Conservation (phyloP, 257 asterid genomes). For the Verbascum thapsus region DNA sequence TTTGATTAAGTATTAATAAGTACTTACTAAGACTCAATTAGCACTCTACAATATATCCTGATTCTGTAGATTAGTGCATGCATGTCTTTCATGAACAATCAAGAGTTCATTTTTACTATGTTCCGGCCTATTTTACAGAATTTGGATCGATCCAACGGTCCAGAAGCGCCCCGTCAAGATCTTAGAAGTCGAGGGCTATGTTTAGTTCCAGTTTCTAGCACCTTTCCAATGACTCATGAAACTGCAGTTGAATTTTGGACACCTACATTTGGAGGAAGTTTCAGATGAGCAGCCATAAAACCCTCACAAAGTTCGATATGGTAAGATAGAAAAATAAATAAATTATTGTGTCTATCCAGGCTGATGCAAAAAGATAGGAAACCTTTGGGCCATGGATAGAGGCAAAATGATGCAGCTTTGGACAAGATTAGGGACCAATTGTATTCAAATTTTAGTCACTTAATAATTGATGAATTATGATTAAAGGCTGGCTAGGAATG, state of each 20-base stretch:
- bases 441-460: conserved; percentile 37
- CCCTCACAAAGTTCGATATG: conserved; percentile 31
- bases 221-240: conserved; percentile 72
- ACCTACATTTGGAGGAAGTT: conserved; percentile 72
- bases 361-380: conserved; percentile 31
- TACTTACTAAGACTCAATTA: too few species aligned
- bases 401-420: conserved; percentile 58
- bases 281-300: conserved; percentile 48
- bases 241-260: conserved; percentile 72
- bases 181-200: conserved; percentile 78
- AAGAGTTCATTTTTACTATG: not conserved
- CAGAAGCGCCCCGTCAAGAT: conserved; percentile 54
- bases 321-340: conserved; percentile 9
- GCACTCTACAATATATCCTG: too few species aligned
- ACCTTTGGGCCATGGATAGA: conserved; percentile 38
- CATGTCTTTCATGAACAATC: not conserved
- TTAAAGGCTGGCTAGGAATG: conserved; percentile 41
- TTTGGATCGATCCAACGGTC: conserved; percentile 48
- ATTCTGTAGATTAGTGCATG: too few species aligned
- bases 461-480: conserved; percentile 56
- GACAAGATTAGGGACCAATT: conserved; percentile 47
- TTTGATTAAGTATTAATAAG: too few species aligned
- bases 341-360: conserved; percentile 29
- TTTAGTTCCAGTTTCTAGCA: conserved; percentile 73
- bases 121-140: conserved; percentile 39